phyloP scores from a whole-genome alignment of 345 rosid species.

The Aquilaria yunnanensis region DNA sequence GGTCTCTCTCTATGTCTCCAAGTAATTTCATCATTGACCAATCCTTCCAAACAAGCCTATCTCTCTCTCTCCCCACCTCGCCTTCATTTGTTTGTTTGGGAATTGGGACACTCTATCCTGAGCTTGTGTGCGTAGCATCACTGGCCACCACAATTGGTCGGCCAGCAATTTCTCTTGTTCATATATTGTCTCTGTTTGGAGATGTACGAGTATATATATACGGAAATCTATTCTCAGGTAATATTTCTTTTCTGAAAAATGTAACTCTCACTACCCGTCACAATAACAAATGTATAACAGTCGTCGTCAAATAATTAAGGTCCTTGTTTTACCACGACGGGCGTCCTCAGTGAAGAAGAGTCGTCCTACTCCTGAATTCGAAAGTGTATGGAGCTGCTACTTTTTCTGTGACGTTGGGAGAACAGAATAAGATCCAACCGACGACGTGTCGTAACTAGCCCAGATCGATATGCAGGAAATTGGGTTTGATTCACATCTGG shows the following conservation, averaged over 20 bases:
- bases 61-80: conserved; percentile 18
- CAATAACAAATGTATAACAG: neutral
- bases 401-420: conserved; percentile 20
- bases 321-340: neutral
- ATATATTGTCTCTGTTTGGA: conserved; percentile 20
- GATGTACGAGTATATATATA: conserved; percentile 12
- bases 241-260: conserved; percentile 8
- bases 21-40: conserved; percentile 6
- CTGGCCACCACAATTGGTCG: conserved; percentile 40
- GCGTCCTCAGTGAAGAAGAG: neutral
- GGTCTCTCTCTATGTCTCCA: conserved; percentile 25
- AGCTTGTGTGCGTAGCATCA: conserved; percentile 22
- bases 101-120: conserved; percentile 15
- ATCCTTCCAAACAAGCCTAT: neutral
- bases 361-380: neutral
- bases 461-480: conserved; percentile 18
- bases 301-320: neutral
- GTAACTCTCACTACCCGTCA: conserved; percentile 24
- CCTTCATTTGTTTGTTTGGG: conserved; percentile 16
- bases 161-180: conserved; percentile 22
- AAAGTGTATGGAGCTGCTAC: neutral
- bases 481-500: conserved; percentile 4
- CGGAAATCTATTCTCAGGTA: conserved; percentile 5
- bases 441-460: conserved; percentile 24
- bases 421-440: conserved; percentile 32